Conservation (phyloP, 345 rosid species). For the Capsella bursapastoris region DNA sequence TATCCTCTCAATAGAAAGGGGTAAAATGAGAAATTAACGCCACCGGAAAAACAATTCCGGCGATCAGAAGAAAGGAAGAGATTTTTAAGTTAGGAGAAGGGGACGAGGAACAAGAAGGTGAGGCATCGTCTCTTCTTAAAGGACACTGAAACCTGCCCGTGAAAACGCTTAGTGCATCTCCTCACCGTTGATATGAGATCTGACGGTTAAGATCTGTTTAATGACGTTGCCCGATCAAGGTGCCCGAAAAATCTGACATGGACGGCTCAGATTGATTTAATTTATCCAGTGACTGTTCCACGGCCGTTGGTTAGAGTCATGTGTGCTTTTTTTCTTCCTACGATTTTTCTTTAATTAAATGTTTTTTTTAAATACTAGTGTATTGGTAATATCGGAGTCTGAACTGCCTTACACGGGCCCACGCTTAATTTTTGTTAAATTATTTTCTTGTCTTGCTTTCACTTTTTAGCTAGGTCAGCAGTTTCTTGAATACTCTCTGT, state of each 20-base stretch:
- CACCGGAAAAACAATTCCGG: constrained; percentile 42
- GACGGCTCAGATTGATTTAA: constrained; percentile 29
- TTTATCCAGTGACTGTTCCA: constrained; percentile 7
- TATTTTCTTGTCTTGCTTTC: not conserved
- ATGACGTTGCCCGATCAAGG: constrained; percentile 36
- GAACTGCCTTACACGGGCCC: constrained; percentile 36
- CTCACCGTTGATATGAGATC: constrained; percentile 34
- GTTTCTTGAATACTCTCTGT: constrained; percentile 11
- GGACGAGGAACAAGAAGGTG: constrained; percentile 38
- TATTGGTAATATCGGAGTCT: constrained; percentile 7
- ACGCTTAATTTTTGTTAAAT: constrained; percentile 1
- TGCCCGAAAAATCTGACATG: constrained; percentile 37
- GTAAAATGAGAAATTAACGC: not conserved
- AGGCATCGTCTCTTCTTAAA: constrained; percentile 45
- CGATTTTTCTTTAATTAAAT: not conserved
- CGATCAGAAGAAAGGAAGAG: constrained; percentile 29
- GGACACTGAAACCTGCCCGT: constrained; percentile 42
- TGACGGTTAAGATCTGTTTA: constrained; percentile 34
- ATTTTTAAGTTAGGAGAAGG: constrained; percentile 9
- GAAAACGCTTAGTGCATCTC: not conserved
- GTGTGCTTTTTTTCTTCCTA: constrained; percentile 2
- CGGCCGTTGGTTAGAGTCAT: constrained; percentile 35
- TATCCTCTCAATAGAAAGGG: not conserved
- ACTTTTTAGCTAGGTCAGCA: constrained; percentile 33
- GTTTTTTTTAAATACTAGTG: no score